These are phyloP conservation scores for Melastoma malabathricum DNA, from an alignment of 345 rosid species.

Conservation along the genomic window DNA sequence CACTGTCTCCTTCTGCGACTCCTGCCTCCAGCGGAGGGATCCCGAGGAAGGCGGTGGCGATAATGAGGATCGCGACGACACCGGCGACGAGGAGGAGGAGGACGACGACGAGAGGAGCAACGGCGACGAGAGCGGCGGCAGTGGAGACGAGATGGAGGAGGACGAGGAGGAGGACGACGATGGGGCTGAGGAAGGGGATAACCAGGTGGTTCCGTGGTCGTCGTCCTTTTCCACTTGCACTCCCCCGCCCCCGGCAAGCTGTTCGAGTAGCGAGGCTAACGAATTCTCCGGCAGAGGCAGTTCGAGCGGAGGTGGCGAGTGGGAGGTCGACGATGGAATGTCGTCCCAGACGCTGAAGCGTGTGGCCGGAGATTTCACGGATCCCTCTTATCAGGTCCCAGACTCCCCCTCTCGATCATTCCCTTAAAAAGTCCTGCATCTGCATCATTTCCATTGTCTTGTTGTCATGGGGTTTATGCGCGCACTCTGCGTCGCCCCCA, in stretches of 20 bases:
- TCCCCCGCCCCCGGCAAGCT: slow-evolving; percentile 27
- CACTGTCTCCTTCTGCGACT: slow-evolving; percentile 37
- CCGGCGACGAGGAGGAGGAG: slow-evolving; percentile 9
- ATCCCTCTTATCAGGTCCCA: slow-evolving; percentile 22
- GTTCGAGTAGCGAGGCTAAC: slow-evolving; percentile 17
- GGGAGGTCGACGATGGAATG: not conserved
- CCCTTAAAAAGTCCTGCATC: too few relatives aligned
- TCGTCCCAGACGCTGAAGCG: slow-evolving; percentile 15
- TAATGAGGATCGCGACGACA: slow-evolving; percentile 8
- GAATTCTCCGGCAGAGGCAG: slow-evolving; percentile 7
- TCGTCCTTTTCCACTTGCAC: slow-evolving; percentile 6
- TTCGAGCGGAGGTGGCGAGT: not conserved
- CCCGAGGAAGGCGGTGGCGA: slow-evolving; percentile 9
- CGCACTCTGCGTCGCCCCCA: too few relatives aligned
- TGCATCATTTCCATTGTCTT: too few relatives aligned
- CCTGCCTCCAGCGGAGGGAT: slow-evolving; percentile 18
- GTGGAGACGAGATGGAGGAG: slow-evolving; percentile 3
- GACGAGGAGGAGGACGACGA: slow-evolving; percentile 2
- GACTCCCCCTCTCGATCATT: not conserved
- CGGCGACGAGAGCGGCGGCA: slow-evolving; percentile 11
- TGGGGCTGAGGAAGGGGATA: slow-evolving; percentile 20
- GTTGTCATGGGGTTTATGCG: too few relatives aligned
- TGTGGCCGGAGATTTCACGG: slow-evolving; percentile 9
- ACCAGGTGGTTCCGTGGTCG: slow-evolving; percentile 54
- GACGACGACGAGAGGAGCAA: slow-evolving; percentile 10